Base-by-base conservation (phyloP, 2,329 filamentous ascomycete species). In the Juglanconis juglandina region DNA sequence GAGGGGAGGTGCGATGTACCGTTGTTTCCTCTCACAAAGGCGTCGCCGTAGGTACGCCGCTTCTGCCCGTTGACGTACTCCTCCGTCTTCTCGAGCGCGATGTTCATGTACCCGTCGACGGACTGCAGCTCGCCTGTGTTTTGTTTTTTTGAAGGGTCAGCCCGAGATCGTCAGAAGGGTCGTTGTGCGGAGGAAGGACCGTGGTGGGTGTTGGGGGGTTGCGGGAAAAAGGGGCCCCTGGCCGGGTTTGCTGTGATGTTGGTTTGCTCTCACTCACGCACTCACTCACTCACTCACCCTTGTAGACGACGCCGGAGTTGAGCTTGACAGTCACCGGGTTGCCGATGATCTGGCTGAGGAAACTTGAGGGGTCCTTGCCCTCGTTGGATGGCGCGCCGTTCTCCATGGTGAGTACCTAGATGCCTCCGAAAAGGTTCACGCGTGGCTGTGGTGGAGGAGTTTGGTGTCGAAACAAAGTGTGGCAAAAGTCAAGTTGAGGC, bases 291-390 rank as follows among this genome's bases (percentile, higher is more conserved):
- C 14, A 69, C 77, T 70, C 62, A 94, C 94, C 95, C 84, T 95
- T 97, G 83, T 97, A 99, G 64, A 98, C 88, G 63, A 97, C 92
- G 58, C 95, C 95, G n/a, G 93, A 97, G 79, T 99, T 99, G 68
- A 99, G 84, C 79, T 98, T 98, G 67, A 99, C 94, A 1, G 92
- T 96, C 66, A 99, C 95, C 42, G 92, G 87, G 65, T 92, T 91
- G 63, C 94, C 93, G 71, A 96, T 96, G 72, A 99, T 96, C 72
- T 96, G 92, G 75, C 90, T 87, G 62, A 99, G 81, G 75, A 99
- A 99, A 67, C 90, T 88, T 11, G 93, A 96, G 4, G 95, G 95
- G 75, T 99, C 95, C 75, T 92, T 94, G 64, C 91, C 90, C 75
- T 95, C 91, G 61, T 86, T 84, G 35, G 77, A 76, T 63, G 77